phyloP scores from a whole-genome alignment of 2,329 filamentous ascomycete species.

The Xylaria sp. region DNA sequence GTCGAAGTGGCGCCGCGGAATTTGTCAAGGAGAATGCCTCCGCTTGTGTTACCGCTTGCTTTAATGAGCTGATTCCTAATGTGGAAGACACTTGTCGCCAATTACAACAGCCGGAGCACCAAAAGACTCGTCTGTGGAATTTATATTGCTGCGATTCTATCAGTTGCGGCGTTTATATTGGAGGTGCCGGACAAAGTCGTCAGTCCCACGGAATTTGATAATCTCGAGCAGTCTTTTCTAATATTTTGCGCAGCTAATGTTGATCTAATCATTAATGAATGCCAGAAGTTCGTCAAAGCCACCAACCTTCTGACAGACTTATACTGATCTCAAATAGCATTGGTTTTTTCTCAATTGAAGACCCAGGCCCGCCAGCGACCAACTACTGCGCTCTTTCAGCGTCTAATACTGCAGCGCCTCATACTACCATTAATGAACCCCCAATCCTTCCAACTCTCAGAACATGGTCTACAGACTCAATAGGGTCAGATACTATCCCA shows the following conservation, averaged over 20 bases:
- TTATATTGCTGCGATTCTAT: constrained; percentile 64
- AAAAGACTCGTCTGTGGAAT: constrained; percentile 52
- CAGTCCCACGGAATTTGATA: constrained; percentile 44
- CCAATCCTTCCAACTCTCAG: neutral
- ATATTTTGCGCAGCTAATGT: constrained; percentile 56
- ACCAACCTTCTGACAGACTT: neutral
- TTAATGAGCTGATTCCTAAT: constrained; percentile 38
- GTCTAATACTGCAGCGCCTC: constrained; percentile 8
- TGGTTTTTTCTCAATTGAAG: constrained; percentile 44
- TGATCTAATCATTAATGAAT: constrained; percentile 62
- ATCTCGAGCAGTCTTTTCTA: constrained; percentile 17
- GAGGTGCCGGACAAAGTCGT: constrained; percentile 56
- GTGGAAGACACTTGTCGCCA: constrained; percentile 42
- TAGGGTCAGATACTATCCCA: neutral
- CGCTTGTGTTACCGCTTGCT: constrained; percentile 44
- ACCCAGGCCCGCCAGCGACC: constrained; percentile 39
- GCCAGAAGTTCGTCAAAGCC: constrained; percentile 57
- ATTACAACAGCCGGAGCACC: constrained; percentile 38
- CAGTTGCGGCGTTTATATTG: constrained; percentile 59
- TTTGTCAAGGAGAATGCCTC: constrained; percentile 37
- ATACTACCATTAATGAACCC: constrained; percentile 4
- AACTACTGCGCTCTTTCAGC: constrained; percentile 32
- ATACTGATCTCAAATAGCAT: constrained; percentile 40
- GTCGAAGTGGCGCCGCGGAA: constrained; percentile 25
- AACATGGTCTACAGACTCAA: constrained; percentile 17